A percentile compares a stretch with the other conserved stretches of the same genome.
Conservation (phyloP, 2,329 filamentous ascomycete species). For the Aspergillus quadrilineatus region DNA sequence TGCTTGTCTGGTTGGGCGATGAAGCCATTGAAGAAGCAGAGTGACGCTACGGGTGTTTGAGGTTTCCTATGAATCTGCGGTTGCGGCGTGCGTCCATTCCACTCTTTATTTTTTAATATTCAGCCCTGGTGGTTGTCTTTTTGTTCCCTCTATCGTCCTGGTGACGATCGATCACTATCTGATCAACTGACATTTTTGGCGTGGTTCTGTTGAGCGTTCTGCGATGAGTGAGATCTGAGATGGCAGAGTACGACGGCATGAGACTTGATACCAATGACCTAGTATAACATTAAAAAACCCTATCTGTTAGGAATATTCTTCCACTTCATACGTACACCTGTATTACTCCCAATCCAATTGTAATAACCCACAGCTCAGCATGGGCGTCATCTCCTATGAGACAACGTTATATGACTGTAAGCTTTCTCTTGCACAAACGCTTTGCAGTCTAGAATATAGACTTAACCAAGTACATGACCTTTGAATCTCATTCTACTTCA, state of each 20-base stretch:
- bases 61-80: background rate
- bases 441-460: too few species aligned
- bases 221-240: background rate
- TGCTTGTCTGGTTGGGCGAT: constrained; percentile 60
- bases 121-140: constrained; percentile 16
- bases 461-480: too few species aligned
- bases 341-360: background rate
- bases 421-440: too few species aligned
- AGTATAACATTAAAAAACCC: background rate
- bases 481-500: background rate
- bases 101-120: constrained; percentile 6
- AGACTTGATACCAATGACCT: background rate
- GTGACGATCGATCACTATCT: background rate
- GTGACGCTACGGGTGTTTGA: background rate
- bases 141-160: background rate
- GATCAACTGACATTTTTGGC: background rate
- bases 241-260: background rate
- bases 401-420: too few species aligned
- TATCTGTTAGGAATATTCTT: background rate
- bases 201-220: background rate
- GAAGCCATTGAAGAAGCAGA: constrained; percentile 44
- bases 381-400: too few species aligned
- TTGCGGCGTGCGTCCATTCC: constrained; percentile 1
- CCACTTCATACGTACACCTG: background rate
- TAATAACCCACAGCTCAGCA: background rate